A percentile compares a stretch with the other conserved stretches of the same genome.
Evolutionary conservation across 2,329 filamentous ascomycete genomes (phyloP).

Genomic region (Cordyceps militaris): DNA sequence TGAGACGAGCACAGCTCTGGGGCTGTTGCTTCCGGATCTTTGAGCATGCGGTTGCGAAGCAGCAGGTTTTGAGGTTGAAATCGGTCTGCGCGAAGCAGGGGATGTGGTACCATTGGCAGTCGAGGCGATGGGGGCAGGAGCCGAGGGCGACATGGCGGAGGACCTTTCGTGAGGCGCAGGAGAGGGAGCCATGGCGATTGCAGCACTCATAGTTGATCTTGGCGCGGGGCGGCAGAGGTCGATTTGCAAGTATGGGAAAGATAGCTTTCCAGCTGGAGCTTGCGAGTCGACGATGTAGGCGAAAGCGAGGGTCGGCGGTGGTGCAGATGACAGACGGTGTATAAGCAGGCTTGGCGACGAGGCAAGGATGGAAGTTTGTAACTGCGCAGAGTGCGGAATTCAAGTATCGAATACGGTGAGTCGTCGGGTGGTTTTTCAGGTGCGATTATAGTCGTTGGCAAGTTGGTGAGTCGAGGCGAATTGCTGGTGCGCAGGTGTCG

Average conservation of each 20-base stretch:
- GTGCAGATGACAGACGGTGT: neutral
- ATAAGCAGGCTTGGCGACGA: neutral
- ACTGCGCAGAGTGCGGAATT: neutral
- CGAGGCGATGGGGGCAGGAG: constrained; percentile 28
- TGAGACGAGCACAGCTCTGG: constrained; percentile 32
- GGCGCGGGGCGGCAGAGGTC: neutral
- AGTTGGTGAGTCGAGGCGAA: neutral
- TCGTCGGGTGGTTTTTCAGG: neutral
- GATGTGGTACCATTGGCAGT: constrained; percentile 33
- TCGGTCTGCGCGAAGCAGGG: constrained; percentile 34
- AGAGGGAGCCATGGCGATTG: constrained; percentile 62
- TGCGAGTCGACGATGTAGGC: neutral
- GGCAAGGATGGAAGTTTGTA: neutral
- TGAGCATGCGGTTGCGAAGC: constrained; percentile 38
- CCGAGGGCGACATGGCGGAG: constrained; percentile 45
- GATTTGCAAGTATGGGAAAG: neutral
- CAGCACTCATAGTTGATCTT: constrained; percentile 53
- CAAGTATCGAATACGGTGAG: neutral
- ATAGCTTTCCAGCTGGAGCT: neutral
- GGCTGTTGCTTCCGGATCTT: constrained; percentile 49
- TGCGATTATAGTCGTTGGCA: neutral
- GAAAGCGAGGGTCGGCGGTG: neutral
- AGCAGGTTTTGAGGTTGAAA: constrained; percentile 25
- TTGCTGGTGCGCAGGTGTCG: neutral
- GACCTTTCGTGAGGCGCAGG: constrained; percentile 59